Percentiles rank a stretch among this genome's conserved stretches.
These are phyloP conservation scores for Bipolaris bicolor DNA, from an alignment of 2,329 filamentous ascomycete genomes.

Conservation along the genomic window DNA sequence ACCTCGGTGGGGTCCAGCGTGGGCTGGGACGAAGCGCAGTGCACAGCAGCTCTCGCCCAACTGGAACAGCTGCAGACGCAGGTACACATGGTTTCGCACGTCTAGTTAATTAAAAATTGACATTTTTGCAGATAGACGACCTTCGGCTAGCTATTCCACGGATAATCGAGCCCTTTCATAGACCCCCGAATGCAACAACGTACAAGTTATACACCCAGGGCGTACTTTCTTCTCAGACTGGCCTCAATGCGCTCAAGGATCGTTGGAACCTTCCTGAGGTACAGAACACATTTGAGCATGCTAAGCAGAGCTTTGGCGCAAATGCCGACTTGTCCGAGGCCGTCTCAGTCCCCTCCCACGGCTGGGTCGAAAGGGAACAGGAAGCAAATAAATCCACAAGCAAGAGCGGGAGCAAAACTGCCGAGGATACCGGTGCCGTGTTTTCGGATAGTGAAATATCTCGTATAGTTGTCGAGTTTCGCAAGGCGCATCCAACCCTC, in stretches of 20 bases:
- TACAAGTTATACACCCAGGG: conserved; percentile 50
- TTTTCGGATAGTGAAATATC: conserved; percentile 32
- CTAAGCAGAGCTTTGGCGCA: conserved; percentile 44
- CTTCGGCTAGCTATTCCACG: conserved; percentile 53
- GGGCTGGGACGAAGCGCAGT: conserved; percentile 50
- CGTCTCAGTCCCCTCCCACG: conserved; percentile 44
- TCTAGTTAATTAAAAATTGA: conserved; percentile 7
- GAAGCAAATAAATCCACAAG: conserved; percentile 27
- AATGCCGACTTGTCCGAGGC: conserved; percentile 49
- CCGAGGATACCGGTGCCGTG: conserved; percentile 13
- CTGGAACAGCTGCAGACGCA: conserved; percentile 54
- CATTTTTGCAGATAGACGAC: conserved; percentile 46
- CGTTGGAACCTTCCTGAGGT: conserved; percentile 48
- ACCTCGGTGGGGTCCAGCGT: conserved; percentile 22
- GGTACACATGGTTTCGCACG: conserved; percentile 30
- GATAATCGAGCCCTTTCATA: conserved; percentile 50
- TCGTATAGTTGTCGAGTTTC: conserved; percentile 34
- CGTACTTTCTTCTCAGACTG: conserved; percentile 43
- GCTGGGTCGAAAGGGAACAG: conserved; percentile 46
- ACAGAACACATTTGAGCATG: conserved; percentile 44
- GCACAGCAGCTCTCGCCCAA: conserved; percentile 52
- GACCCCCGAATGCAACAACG: conserved; percentile 37
- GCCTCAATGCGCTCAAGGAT: conserved; percentile 47
- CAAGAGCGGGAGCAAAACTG: conserved; percentile 11
- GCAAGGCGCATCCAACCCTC: conserved; percentile 34